Evolutionary conservation across 2,329 filamentous ascomycete genomes (phyloP).

Genomic region (Akanthomyces lecanii): DNA sequence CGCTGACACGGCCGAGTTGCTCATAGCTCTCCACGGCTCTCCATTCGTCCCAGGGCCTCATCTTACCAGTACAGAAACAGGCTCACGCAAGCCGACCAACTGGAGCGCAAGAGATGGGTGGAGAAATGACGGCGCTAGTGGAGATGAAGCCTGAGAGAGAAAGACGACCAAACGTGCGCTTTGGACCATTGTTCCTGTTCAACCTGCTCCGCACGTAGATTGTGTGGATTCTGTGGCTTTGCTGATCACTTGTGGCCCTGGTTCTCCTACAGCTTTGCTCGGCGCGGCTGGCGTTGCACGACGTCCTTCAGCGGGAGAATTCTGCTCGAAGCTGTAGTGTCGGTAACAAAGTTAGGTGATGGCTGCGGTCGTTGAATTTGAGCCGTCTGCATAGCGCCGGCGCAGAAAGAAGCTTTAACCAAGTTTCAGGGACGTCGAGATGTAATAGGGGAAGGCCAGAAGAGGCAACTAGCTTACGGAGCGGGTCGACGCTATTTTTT

Average conservation of each 20-base stretch:
- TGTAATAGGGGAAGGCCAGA: constrained; percentile 1
- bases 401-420: neutral
- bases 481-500: constrained; percentile 8
- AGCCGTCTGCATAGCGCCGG: neutral
- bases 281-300: neutral
- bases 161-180: neutral
- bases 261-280: neutral
- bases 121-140: neutral
- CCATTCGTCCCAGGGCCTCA: neutral
- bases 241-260: constrained; percentile 8
- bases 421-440: neutral
- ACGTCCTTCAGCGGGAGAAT: too few relatives aligned
- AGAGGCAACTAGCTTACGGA: constrained; percentile 5
- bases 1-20: neutral
- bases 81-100: too few relatives aligned
- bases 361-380: neutral
- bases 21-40: neutral
- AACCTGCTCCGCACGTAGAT: neutral
- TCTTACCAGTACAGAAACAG: too few relatives aligned
- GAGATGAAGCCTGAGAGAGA: neutral
- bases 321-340: neutral
- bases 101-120: neutral
- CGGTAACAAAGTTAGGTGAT: too few relatives aligned
- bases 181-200: neutral
- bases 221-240: constrained; percentile 11